These are phyloP conservation scores for Camelina hispida DNA, from an alignment of 345 rosid genomes.

Conservation along the genomic window DNA sequence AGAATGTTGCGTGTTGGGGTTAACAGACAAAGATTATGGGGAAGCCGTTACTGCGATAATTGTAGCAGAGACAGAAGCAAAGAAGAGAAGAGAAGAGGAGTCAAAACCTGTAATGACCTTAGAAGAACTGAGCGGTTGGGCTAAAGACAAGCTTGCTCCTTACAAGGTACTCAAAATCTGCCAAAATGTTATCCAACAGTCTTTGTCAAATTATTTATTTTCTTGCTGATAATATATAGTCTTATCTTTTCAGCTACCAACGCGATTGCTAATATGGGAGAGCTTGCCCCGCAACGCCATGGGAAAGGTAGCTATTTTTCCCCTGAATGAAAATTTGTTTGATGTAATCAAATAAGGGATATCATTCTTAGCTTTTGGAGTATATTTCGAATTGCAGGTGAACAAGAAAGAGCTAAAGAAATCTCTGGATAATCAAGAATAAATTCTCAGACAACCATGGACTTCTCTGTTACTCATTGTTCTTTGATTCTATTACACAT, in stretches of 20 bases:
- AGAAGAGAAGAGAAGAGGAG: conserved; percentile 54
- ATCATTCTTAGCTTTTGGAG: conserved; percentile 2
- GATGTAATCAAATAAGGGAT: conserved; percentile 7
- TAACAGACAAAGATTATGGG: conserved; percentile 87
- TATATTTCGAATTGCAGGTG: conserved; percentile 56
- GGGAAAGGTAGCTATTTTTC: conserved; percentile 73
- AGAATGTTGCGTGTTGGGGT: conserved; percentile 93
- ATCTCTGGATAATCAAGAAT: conserved; percentile 51
- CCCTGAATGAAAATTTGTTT: conserved; percentile 7
- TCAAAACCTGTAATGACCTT: conserved; percentile 64
- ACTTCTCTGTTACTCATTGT: conserved; percentile 18
- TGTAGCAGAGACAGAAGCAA: conserved; percentile 59
- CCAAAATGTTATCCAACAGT: neutral
- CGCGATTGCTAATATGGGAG: conserved; percentile 81
- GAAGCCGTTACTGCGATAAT: conserved; percentile 79
- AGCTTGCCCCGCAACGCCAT: conserved; percentile 93
- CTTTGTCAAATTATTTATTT: neutral
- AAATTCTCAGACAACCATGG: conserved; percentile 29
- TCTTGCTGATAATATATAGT: neutral
- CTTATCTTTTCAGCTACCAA: conserved; percentile 65
- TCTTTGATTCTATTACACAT: conserved; percentile 3
- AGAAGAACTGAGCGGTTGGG: conserved; percentile 81
- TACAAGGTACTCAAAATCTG: conserved; percentile 69
- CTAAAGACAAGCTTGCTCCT: conserved; percentile 96
- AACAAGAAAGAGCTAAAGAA: conserved; percentile 92